These are phyloP conservation scores for Thalia dealbata DNA, from an alignment of 176 grass and related monocot species.

Conservation along the genomic window DNA sequence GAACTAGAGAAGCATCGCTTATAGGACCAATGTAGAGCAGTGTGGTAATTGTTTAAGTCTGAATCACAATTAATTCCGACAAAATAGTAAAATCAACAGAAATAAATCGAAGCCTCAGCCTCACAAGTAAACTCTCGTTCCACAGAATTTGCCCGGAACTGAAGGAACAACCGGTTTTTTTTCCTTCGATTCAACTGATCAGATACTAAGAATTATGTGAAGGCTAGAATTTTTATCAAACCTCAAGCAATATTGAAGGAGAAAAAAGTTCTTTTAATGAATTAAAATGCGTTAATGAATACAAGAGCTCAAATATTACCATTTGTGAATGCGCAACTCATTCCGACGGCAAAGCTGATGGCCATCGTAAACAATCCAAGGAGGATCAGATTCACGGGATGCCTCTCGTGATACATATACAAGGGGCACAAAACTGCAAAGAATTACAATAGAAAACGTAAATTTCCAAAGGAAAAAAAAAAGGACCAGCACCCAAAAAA, in stretches of 20 bases:
- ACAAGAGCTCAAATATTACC: constrained; percentile 28
- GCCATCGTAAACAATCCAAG: constrained; percentile 61
- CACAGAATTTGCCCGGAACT: no score
- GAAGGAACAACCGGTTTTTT: no score
- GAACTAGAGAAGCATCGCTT: no score
- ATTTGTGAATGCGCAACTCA: constrained; percentile 68
- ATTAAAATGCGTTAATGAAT: background rate
- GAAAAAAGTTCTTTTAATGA: background rate
- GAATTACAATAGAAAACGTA: background rate
- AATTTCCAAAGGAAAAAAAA: background rate
- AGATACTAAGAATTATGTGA: background rate
- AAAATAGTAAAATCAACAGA: no score
- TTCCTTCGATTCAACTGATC: background rate
- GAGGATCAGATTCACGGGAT: constrained; percentile 65
- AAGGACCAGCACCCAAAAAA: background rate
- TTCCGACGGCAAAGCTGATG: constrained; percentile 59
- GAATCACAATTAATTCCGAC: no score
- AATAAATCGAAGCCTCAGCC: no score
- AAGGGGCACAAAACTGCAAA: constrained; percentile 53
- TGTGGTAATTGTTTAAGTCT: no score
- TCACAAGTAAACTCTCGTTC: no score
- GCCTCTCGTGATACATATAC: constrained; percentile 51
- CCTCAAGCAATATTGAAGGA: background rate
- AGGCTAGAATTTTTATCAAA: background rate
- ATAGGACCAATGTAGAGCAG: no score